These are phyloP conservation scores for Coemansia sp. DNA, from an alignment of 192 early-diverging fungal species.

Conservation along the genomic window DNA sequence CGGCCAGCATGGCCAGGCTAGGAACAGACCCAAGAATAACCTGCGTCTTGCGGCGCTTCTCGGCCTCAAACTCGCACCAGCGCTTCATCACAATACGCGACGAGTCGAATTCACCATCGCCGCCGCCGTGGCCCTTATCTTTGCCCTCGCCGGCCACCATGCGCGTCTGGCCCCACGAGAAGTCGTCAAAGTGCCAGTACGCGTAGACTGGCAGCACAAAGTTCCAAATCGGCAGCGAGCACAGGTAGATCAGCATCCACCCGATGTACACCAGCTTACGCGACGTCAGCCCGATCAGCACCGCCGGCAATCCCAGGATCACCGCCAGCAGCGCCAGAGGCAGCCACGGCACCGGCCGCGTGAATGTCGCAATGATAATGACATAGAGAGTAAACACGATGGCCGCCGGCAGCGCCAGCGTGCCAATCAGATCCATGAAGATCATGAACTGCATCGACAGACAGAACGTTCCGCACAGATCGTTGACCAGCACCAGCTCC, in stretches of 20 bases:
- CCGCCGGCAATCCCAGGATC: constrained; percentile 74
- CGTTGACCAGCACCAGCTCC: constrained; percentile 78
- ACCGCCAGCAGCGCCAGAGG: constrained; percentile 68
- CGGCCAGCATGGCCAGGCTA: constrained; percentile 33
- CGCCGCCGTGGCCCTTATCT: constrained; percentile 61
- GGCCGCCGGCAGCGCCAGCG: constrained; percentile 89
- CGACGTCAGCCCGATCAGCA: constrained; percentile 79
- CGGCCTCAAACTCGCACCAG: constrained; percentile 73
- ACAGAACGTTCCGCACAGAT: constrained; percentile 88
- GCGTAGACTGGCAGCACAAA: constrained; percentile 75
- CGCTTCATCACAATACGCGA: constrained; percentile 74
- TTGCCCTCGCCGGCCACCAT: constrained; percentile 63
- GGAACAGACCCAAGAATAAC: constrained; percentile 44
- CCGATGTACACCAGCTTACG: constrained; percentile 77
- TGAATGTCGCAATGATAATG: constrained; percentile 65
- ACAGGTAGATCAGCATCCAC: constrained; percentile 81
- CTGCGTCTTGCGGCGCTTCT: constrained; percentile 56
- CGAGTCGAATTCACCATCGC: constrained; percentile 75
- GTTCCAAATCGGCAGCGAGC: constrained; percentile 77
- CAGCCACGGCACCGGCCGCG: constrained; percentile 57
- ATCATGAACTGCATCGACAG: constrained; percentile 96
- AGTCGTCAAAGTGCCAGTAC: constrained; percentile 89
- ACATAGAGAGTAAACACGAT: constrained; percentile 86
- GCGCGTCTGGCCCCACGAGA: constrained; percentile 83
- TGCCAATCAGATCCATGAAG: constrained; percentile 92